These are phyloP conservation scores for Shiraia sp. DNA, from an alignment of 2,329 filamentous ascomycete genomes.

Conservation along the genomic window DNA sequence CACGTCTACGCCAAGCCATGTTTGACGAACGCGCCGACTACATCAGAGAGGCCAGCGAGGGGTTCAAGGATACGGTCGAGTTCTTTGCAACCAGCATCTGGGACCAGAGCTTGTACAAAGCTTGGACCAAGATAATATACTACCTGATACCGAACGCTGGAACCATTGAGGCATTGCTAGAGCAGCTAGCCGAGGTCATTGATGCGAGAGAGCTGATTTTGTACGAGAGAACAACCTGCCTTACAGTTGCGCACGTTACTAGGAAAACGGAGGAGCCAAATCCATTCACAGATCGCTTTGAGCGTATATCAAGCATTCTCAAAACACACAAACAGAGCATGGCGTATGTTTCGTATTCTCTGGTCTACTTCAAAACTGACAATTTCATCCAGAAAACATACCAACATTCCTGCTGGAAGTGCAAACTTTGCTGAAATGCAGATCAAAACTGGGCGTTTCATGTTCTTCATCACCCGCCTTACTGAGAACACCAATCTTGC, in stretches of 20 bases:
- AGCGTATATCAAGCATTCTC: constrained; percentile 94
- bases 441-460: constrained; percentile 80
- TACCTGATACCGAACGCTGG: constrained; percentile 92
- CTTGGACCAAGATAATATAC: constrained; percentile 98
- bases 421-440: constrained; percentile 82
- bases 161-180: constrained; percentile 84
- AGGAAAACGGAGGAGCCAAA: constrained; percentile 75
- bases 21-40: constrained; percentile 82
- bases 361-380: constrained; percentile 9
- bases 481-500: constrained; percentile 98
- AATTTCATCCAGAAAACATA: constrained; percentile 64
- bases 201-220: constrained; percentile 92
- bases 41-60: constrained; percentile 74
- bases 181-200: constrained; percentile 79
- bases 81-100: constrained; percentile 97
- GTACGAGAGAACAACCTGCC: constrained; percentile 93
- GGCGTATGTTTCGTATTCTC: constrained; percentile 49
- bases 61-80: constrained; percentile 68
- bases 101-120: constrained; percentile 98
- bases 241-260: constrained; percentile 92
- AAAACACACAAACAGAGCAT: constrained; percentile 94
- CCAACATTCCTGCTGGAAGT: constrained; percentile 76
- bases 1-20: constrained; percentile 74
- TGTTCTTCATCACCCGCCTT: constrained; percentile 91
- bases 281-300: constrained; percentile 89